These are phyloP conservation scores for Aeschynomene evenia DNA, from an alignment of 306 rosid genomes.

Conservation along the genomic window DNA sequence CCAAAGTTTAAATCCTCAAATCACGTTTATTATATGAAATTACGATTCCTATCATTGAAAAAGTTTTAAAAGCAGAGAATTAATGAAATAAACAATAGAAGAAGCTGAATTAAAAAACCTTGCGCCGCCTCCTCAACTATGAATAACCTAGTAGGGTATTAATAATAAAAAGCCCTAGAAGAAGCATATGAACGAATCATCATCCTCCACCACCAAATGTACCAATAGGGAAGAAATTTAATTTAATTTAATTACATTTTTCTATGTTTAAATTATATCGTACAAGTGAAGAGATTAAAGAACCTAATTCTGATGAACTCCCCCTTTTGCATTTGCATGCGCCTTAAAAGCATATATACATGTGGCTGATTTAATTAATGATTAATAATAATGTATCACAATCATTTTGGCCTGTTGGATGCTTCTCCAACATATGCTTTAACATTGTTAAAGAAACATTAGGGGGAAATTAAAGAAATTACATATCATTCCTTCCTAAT, in stretches of 20 bases:
- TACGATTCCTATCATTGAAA: neutral
- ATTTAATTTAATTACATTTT: neutral
- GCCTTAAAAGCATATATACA: slow-evolving; percentile 33
- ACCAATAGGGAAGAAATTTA: neutral
- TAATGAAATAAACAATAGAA: neutral
- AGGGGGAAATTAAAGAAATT: slow-evolving; percentile 17
- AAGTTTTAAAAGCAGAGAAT: neutral
- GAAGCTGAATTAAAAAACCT: slow-evolving; percentile 24
- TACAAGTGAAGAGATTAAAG: slow-evolving; percentile 26
- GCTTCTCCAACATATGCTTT: slow-evolving; percentile 59
- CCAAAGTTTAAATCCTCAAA: slow-evolving; percentile 11
- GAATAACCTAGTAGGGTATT: slow-evolving; percentile 34
- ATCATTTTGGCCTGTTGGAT: slow-evolving; percentile 54
- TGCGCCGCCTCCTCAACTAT: slow-evolving; percentile 42
- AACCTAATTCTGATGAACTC: slow-evolving; percentile 30
- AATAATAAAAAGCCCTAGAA: slow-evolving; percentile 33
- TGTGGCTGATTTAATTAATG: slow-evolving; percentile 22
- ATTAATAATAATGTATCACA: slow-evolving; percentile 6
- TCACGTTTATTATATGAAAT: neutral
- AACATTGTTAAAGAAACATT: slow-evolving; percentile 29
- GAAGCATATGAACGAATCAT: slow-evolving; percentile 58
- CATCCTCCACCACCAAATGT: slow-evolving; percentile 39
- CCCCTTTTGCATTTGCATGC: slow-evolving; percentile 38
- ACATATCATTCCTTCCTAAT: neutral
- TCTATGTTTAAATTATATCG: slow-evolving; percentile 6